Conservation (phyloP, 768 basidiomycete genomes). For the Cystofilobasidium macerans region DNA sequence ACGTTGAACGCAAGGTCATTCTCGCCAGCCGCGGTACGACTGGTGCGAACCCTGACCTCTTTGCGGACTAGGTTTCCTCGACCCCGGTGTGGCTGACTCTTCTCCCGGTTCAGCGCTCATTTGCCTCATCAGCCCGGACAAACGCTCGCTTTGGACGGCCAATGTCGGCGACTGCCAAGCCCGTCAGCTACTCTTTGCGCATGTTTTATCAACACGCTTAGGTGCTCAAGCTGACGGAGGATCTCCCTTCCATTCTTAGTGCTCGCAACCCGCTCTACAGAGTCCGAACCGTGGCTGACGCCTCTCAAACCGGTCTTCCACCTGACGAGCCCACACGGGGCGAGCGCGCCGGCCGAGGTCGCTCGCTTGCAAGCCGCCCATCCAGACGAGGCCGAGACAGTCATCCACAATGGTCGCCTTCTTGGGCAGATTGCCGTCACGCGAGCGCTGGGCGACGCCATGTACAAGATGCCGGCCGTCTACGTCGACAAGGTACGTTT, state of each 20-base stretch:
- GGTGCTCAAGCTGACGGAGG: too few relatives aligned
- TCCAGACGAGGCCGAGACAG: neutral
- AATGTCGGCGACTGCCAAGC: slow-evolving; percentile 4
- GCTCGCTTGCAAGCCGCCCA: neutral
- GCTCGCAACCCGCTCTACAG: neutral
- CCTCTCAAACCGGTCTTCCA: neutral
- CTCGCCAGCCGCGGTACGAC: neutral
- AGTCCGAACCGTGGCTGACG: neutral
- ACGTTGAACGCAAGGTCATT: too few relatives aligned
- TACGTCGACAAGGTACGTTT: slow-evolving; percentile 1
- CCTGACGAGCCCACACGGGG: neutral
- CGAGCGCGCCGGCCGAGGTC: neutral
- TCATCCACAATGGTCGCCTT: neutral
- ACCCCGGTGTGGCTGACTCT: too few relatives aligned
- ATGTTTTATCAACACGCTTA: neutral
- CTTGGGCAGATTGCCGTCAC: neutral
- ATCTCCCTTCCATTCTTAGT: neutral
- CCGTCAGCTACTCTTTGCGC: neutral
- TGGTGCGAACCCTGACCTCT: too few relatives aligned
- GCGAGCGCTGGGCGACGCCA: neutral
- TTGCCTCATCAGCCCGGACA: neutral
- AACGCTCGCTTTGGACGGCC: neutral
- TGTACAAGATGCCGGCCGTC: neutral
- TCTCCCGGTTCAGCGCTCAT: neutral
- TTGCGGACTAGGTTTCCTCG: too few relatives aligned